Base-by-base conservation (phyloP, 257 asterid species). In the Solanum commersonii region DNA sequence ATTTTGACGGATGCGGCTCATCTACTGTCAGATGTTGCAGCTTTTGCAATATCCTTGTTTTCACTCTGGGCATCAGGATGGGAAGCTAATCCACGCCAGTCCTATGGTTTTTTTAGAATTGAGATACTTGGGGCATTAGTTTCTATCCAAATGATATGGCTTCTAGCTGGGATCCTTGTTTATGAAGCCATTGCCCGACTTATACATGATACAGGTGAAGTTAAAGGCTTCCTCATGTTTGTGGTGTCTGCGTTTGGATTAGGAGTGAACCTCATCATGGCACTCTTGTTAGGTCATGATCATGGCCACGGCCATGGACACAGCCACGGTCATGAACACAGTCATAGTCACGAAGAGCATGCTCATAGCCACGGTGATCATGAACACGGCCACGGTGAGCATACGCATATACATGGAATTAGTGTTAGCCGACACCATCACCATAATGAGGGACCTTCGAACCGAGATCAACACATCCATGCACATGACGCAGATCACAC, bases 61-160 rank as follows among this genome's bases (percentile, higher is more conserved):
- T 93, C 99, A 3, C 82, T 97, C 68, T 97, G 99, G 99, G 99
- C 98, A 16, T 94, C 98, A 8, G 98, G 99, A 86, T 96, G 99
- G 99, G 96, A 94, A 89, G 98, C 99, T 27, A 97, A 90, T 83
- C 98, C 98, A 0, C 98, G 98, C 29, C 98, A 96, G 90, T 94
- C 99, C 11, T 97, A 96, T 87, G 99, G 99, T 0, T 97, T 95
- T 87, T 95, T 93, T 63, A 91, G 99, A 90, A 93, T 97, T 67
- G 99, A 97, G 90, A 95, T 97, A 77, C 90, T 97, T 27, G 99
- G 99, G 65, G 96, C 98, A 0, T 90, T 97, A 56, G 96, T 97
- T 23, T 97, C 99, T 5, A 95, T 97, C 78, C 99, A 97, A 77
- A 67, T 96, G 91, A 97, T 97, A 67, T 97, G 99, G 99, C 99